phyloP scores from a whole-genome alignment of 441 rosid genomes.

The Omphalea diandra region DNA sequence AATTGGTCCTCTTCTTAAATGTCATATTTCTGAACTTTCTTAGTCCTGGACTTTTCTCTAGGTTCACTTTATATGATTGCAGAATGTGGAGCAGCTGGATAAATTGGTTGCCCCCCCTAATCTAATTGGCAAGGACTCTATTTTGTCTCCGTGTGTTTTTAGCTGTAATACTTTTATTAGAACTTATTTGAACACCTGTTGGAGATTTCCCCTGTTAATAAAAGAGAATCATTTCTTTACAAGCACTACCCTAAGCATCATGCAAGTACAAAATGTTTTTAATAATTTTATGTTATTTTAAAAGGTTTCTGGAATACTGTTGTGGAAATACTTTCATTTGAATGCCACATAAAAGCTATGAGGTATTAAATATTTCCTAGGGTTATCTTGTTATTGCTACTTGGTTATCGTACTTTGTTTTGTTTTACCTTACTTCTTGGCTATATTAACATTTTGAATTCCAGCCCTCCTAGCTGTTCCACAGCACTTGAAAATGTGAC shows the following conservation, averaged over 20 bases:
- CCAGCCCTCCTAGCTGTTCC: not conserved
- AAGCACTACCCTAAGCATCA: no score
- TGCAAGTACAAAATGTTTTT: no score
- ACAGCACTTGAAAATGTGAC: not conserved
- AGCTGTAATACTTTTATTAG: not conserved
- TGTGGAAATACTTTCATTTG: not conserved
- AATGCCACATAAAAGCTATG: not conserved
- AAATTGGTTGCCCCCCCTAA: not conserved
- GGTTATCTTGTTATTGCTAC: not conserved
- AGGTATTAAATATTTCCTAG: not conserved
- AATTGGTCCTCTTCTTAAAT: not conserved
- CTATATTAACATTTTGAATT: not conserved
- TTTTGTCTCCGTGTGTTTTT: not conserved
- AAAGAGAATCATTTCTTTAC: no score
- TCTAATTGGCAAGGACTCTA: not conserved
- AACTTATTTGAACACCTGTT: not conserved
- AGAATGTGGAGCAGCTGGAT: not conserved
- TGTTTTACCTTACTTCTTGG: not conserved
- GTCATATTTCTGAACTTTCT: not conserved
- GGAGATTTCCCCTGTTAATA: not conserved
- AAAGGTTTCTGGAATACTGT: not conserved
- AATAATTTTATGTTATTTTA: no score
- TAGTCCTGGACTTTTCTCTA: not conserved
- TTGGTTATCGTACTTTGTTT: no score
- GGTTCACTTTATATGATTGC: not conserved